Base-by-base conservation (phyloP, 441 rosid species). In the Pelargonium australe region DNA sequence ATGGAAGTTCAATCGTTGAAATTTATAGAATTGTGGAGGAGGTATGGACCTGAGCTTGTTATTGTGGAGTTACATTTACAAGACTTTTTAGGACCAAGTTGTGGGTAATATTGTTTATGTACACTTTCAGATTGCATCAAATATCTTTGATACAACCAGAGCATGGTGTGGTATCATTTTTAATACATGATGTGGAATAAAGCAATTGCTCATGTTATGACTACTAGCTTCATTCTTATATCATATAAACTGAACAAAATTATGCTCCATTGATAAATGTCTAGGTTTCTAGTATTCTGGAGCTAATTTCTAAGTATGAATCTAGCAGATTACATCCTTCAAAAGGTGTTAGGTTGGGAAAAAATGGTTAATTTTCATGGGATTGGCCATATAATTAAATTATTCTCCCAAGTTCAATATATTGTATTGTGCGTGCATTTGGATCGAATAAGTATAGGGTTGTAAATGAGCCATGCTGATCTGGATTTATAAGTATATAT, bases 21-120 rank as follows among this genome's bases (percentile, higher is more conserved):
- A 96, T 92, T 69, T 92, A 86, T 72, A 83, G 98, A 81, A 95
- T 95, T 16, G 91, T 90, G 41, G 99, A 95, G 84, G 99, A 95
- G 99, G 99, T 89, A 80, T 70, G 79, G 60, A 25, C 66, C 14
- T 37, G 34, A 62, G 16, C 7, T 62, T 34, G 11, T 60, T 60
- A 19, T 19, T 19, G 1, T 60, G 4, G 63, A 19, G 10, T 57
- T 60, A 25, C 63, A 2, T 2, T 20, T 6, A 17, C 63, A 19
- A 60, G n/a, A 60, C 3, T 60, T 60, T 60, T 12, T 10, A 60
- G 31, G 34, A 60, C 63, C 13, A 60, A 60, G 63, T 20, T 19
- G 63, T 55, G 17, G 61, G n/a, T 60, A 20, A 60, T 60, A 60
- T 10, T 58, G 63, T 19, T 58, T 58, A 25, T 58, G 63, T 58